These are phyloP conservation scores for Diplogelasinospora grovesii DNA, from an alignment of 495 filamentous ascomycete genomes.

Conservation along the genomic window DNA sequence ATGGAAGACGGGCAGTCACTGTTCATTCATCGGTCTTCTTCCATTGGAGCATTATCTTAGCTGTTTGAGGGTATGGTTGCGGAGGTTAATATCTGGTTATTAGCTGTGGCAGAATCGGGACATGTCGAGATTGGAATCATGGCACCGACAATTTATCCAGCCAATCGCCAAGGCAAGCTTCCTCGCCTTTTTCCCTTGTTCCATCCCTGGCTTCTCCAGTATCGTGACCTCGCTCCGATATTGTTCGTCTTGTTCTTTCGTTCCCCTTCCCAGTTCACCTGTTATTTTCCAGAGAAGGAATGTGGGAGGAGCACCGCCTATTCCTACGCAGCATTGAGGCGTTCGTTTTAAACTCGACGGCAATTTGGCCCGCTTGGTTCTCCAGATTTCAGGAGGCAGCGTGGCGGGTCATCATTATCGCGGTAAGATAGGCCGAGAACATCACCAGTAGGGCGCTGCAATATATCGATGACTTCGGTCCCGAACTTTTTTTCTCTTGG, in stretches of 20 bases:
- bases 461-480: conserved; percentile 19
- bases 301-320: neutral
- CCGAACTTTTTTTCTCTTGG: conserved; percentile 12
- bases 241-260: conserved; percentile 3
- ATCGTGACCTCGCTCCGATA: conserved; percentile 11
- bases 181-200: neutral
- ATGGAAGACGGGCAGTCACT: neutral
- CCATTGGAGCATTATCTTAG: conserved; percentile 7
- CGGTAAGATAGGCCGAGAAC: conserved; percentile 8
- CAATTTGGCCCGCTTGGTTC: conserved; percentile 1
- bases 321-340: neutral
- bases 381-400: neutral
- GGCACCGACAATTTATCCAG: conserved; percentile 17
- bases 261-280: conserved; percentile 8
- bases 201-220: conserved; percentile 1
- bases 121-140: conserved; percentile 12
- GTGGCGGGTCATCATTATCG: conserved; percentile 5
- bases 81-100: conserved; percentile 15
- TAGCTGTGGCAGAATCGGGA: conserved; percentile 14
- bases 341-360: conserved; percentile 6
- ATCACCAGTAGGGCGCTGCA: conserved; percentile 11
- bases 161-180: conserved; percentile 13
- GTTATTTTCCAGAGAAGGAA: conserved; percentile 1
- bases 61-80: conserved; percentile 5
- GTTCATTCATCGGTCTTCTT: neutral